Evolutionary conservation across 805 yeast genomes (phyloP).

Genomic region (Candida corydali): DNA sequence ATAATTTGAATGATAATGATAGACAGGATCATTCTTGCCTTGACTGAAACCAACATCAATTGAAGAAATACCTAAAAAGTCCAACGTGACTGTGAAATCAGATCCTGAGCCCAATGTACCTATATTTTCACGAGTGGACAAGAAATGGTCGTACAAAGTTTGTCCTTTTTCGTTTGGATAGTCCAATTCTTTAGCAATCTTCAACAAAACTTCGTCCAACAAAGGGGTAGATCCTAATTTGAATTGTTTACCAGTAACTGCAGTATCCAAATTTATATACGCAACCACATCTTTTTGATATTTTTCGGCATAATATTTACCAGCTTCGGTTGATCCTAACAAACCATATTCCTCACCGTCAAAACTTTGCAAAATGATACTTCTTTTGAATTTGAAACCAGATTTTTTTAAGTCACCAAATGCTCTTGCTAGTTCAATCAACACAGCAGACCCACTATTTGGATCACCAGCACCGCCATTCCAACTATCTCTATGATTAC

Average conservation of each 20-base stretch:
- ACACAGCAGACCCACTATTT: conserved; percentile 40
- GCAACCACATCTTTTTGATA: conserved; percentile 44
- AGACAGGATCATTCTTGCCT: conserved; percentile 44
- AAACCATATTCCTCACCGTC: conserved; percentile 50
- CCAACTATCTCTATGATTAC: conserved; percentile 47
- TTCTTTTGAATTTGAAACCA: conserved; percentile 37
- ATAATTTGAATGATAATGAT: conserved; percentile 54
- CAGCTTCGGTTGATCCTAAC: conserved; percentile 54
- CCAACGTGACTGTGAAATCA: conserved; percentile 58
- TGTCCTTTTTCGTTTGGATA: conserved; percentile 36
- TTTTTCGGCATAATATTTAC: conserved; percentile 41
- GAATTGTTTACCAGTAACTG: conserved; percentile 50
- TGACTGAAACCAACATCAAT: conserved; percentile 41
- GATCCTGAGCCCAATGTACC: conserved; percentile 46
- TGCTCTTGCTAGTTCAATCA: conserved; percentile 41
- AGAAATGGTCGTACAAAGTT: conserved; percentile 49
- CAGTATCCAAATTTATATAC: conserved; percentile 49
- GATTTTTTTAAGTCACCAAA: conserved; percentile 32
- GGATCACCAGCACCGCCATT: conserved; percentile 49
- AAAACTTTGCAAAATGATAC: conserved; percentile 35
- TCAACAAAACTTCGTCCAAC: conserved; percentile 39
- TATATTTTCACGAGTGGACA: conserved; percentile 29
- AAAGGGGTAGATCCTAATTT: conserved; percentile 53
- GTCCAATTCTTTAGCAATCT: conserved; percentile 45
- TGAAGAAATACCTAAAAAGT: conserved; percentile 65